Base-by-base conservation (phyloP, 805 yeast genomes). In the Yarrowia osloensis region DNA sequence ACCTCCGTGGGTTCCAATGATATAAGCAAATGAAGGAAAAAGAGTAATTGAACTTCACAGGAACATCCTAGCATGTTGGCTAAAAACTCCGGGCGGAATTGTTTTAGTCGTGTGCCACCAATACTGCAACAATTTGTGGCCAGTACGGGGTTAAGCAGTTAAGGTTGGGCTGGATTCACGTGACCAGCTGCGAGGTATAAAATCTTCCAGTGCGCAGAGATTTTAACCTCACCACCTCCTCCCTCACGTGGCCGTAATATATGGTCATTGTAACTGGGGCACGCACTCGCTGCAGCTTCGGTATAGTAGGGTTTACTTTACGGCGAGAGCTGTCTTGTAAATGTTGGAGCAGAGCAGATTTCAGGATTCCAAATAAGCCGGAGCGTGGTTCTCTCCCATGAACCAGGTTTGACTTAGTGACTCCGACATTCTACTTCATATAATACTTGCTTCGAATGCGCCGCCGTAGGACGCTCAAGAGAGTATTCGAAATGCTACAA, bases 351-450 rank as follows among this genome's bases (percentile, higher is more conserved):
- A 67, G 69, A 67, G 37, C 47, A 44, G 47, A 61, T 33, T 26
- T 19, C 29, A 55, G 71, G 69, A 71, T 71, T 72, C 74, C 74
- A 71, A 72, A 70, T 71, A 71, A 71, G 74, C 74, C 74, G 74
- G 74, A 71, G 74, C 74, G 74, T 65, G 50, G 69, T 71, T 47
- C 50, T 26, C 31, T 5, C 37, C 24, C 40, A 57, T 71, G 68
- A 71, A 66, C 69, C 66, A 63, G 67, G 74, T 71, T 71, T 71
- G 74, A 71, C 74, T 65, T 72, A 72, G 74, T 54, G 74, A 63
- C 70, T 72, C 66, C 66, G 28, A 72, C 74, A 72, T 69, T 22
- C 22, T 21, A 15, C 17, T 15, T 9, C 13, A 49, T 31, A 26
- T 26, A 26, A 17, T 11, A 29, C n/a, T n/a, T n/a, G n/a, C n/a